A percentile compares a stretch with the other conserved stretches of the same genome.
Evolutionary conservation across 2,329 filamentous ascomycete genomes (phyloP).

Genomic region (Rhynchosporium agropyri): DNA sequence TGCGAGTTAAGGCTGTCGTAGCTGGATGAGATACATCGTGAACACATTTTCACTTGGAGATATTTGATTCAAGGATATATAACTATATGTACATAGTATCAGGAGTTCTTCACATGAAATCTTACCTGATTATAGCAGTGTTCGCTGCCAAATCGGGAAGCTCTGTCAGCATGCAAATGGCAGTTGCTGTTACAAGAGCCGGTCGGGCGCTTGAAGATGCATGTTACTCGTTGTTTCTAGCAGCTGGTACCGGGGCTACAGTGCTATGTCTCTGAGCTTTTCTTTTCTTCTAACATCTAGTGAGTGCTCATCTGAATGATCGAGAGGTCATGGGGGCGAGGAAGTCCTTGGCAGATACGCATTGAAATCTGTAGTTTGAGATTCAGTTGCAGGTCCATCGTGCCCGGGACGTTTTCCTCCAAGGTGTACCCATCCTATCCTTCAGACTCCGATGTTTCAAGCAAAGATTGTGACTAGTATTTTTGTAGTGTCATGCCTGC

Average conservation of each 20-base stretch:
- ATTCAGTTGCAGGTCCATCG: not conserved
- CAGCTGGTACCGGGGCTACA: conserved; percentile 15
- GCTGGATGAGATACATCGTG: conserved; percentile 38
- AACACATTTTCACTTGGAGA: conserved; percentile 11
- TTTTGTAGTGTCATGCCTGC: no score
- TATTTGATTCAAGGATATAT: conserved; percentile 28
- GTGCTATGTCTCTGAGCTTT: conserved; percentile 22
- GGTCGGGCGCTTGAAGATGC: conserved; percentile 18
- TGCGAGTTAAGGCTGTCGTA: conserved; percentile 43
- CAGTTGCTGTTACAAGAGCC: conserved; percentile 42
- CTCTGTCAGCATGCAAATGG: conserved; percentile 54
- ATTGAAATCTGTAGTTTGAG: conserved; percentile 6
- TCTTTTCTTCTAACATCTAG: conserved; percentile 25
- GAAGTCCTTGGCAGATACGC: conserved; percentile 19
- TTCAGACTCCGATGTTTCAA: no score
- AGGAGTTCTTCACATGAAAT: conserved; percentile 48
- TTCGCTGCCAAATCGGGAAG: conserved; percentile 50
- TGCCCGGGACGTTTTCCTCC: no score
- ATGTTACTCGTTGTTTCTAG: conserved; percentile 23
- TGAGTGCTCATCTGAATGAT: conserved; percentile 21
- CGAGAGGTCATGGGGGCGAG: conserved; percentile 21
- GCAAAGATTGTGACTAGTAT: no score
- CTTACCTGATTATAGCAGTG: conserved; percentile 46
- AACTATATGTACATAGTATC: conserved; percentile 42
- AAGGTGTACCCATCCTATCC: no score